These are phyloP conservation scores for Albatrellus ellisii DNA, from an alignment of 768 basidiomycete genomes.

Conservation along the genomic window DNA sequence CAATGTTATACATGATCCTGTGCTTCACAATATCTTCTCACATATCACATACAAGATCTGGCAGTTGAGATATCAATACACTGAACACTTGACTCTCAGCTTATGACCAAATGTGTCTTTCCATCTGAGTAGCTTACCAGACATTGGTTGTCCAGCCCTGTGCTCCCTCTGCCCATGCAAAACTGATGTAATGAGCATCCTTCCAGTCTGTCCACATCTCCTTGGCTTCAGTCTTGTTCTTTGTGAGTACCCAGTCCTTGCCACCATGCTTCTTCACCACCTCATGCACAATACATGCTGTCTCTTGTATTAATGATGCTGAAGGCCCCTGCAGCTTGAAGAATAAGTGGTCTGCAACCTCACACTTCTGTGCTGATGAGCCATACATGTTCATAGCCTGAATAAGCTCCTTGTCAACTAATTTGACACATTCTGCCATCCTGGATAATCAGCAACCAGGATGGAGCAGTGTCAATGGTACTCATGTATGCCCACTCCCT, in stretches of 20 bases:
- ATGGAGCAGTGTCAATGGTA: no score
- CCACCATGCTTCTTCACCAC: slow-evolving; percentile 57
- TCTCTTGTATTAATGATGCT: slow-evolving; percentile 42
- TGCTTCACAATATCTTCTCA: slow-evolving; percentile 49
- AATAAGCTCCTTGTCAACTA: slow-evolving; percentile 65
- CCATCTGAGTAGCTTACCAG: slow-evolving; percentile 29
- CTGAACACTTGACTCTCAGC: slow-evolving; percentile 14
- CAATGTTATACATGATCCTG: slow-evolving; percentile 47
- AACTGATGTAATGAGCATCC: slow-evolving; percentile 42
- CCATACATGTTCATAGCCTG: slow-evolving; percentile 43
- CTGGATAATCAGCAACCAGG: no score
- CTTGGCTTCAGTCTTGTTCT: slow-evolving; percentile 46
- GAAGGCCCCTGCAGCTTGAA: slow-evolving; percentile 80
- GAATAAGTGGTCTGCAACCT: slow-evolving; percentile 49
- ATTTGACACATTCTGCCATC: slow-evolving; percentile 78
- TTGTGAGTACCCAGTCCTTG: slow-evolving; percentile 52
- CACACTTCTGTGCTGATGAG: slow-evolving; percentile 20
- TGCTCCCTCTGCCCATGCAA: slow-evolving; percentile 39
- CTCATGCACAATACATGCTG: slow-evolving; percentile 41
- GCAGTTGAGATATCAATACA: slow-evolving; percentile 54
- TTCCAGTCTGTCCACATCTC: slow-evolving; percentile 68
- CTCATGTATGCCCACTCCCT: slow-evolving; percentile 68
- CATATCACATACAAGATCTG: slow-evolving; percentile 53
- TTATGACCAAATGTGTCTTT: not conserved
- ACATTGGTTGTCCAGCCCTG: slow-evolving; percentile 67